Conservation (phyloP, 371 early-diverging fungal genomes). For the Furculomyces boomerangus region DNA sequence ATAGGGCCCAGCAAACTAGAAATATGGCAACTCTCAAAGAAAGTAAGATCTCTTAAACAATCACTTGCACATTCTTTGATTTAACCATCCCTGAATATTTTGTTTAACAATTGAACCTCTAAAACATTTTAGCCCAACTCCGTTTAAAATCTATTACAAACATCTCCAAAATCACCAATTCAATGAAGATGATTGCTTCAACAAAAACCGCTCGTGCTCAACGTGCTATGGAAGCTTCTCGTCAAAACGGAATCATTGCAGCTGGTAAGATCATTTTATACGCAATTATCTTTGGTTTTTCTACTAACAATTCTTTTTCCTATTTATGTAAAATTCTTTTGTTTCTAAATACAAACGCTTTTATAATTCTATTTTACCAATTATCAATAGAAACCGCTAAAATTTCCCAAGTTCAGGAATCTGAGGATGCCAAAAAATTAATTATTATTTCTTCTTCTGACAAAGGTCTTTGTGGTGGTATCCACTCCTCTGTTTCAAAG, state of each 20-base stretch:
- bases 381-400: constrained; percentile 38
- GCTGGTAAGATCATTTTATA: constrained; percentile 5
- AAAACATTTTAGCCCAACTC: constrained; percentile 45
- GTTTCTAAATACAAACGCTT: neutral
- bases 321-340: too few relatives aligned
- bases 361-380: constrained; percentile 11
- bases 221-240: constrained; percentile 82
- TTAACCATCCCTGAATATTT: neutral
- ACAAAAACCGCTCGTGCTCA: constrained; percentile 94
- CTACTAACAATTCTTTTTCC: too few relatives aligned
- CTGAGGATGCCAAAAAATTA: constrained; percentile 43
- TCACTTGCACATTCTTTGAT: neutral
- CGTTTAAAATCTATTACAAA: constrained; percentile 92
- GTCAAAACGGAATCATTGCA: constrained; percentile 64
- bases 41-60: constrained; percentile 36
- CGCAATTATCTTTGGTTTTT: neutral
- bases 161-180: constrained; percentile 98
- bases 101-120: neutral
- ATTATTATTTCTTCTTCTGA: constrained; percentile 70
- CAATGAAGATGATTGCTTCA: constrained; percentile 99
- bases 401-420: constrained; percentile 54
- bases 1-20: neutral
- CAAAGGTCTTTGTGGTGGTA: constrained; percentile 97
- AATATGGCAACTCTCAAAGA: constrained; percentile 83
- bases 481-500: constrained; percentile 90